Percentiles rank a stretch among this genome's conserved stretches.
Conservation (phyloP, 139 green algal genomes). For the Desmodesmus armatus region DNA sequence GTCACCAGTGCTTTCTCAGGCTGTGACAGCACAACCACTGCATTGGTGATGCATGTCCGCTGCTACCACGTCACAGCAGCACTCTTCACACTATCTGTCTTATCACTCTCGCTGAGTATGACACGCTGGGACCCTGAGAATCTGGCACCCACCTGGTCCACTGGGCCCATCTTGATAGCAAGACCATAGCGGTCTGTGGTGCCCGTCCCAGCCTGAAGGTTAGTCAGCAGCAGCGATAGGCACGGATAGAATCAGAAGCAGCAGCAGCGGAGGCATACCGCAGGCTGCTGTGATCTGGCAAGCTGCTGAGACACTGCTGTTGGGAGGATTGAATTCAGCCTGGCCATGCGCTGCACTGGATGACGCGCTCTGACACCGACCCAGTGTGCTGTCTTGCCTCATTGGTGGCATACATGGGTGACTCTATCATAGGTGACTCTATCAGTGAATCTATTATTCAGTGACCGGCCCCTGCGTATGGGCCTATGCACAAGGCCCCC, state of each 20-base stretch:
- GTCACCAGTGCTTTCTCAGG: neutral
- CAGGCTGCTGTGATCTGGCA: neutral
- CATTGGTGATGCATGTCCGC: too few species aligned
- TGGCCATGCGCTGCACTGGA: too few species aligned
- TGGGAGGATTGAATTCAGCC: neutral
- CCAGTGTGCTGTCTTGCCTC: too few species aligned
- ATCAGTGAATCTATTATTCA: too few species aligned
- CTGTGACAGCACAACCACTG: too few species aligned
- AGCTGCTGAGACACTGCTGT: neutral
- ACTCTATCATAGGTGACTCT: too few species aligned
- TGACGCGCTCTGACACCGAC: too few species aligned
- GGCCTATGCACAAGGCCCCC: neutral
- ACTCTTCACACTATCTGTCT: too few species aligned
- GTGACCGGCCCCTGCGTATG: neutral
- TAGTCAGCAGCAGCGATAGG: slow-evolving; percentile 7
- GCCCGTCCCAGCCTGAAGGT: slow-evolving; percentile 18
- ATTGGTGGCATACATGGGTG: too few species aligned
- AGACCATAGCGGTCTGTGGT: slow-evolving; percentile 54
- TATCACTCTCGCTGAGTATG: too few species aligned
- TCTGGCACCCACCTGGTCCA: slow-evolving; percentile 22
- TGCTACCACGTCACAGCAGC: too few species aligned
- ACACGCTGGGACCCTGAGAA: neutral
- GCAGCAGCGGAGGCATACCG: neutral
- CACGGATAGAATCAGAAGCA: slow-evolving; percentile 12
- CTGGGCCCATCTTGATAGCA: slow-evolving; percentile 42